A percentile compares a stretch with the other conserved stretches of the same genome.
phyloP scores from a whole-genome alignment of 345 rosid genomes.

The Eucalyptus polyanthemos region DNA sequence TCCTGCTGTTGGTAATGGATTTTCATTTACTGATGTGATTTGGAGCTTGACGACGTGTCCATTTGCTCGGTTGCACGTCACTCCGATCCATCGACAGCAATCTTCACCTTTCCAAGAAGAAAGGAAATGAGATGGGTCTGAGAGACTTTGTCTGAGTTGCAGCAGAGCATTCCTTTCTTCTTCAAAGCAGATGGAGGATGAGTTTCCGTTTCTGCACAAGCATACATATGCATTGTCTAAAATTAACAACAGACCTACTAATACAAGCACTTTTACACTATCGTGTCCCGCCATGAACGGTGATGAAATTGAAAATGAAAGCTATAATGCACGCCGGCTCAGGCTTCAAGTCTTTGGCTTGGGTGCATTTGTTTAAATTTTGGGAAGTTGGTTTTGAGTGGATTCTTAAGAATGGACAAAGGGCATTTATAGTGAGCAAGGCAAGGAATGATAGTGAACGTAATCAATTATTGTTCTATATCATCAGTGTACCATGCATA shows the following conservation, averaged over 20 bases:
- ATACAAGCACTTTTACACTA: neutral
- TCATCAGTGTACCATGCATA: accelerated
- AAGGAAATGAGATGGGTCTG: neutral
- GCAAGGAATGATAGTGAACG: neutral
- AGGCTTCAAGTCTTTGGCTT: neutral
- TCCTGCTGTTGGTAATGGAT: accelerated
- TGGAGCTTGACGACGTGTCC: neutral
- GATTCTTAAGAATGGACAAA: neutral
- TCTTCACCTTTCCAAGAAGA: neutral
- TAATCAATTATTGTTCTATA: neutral
- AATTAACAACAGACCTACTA: neutral
- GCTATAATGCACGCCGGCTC: accelerated
- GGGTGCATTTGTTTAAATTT: neutral
- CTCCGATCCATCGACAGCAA: neutral
- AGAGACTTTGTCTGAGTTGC: neutral
- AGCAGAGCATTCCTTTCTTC: neutral
- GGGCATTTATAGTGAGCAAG: neutral
- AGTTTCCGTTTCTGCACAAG: neutral
- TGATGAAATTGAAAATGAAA: neutral
- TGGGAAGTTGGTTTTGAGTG: neutral
- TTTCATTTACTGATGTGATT: accelerated
- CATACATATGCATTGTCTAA: neutral
- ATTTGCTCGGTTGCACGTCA: neutral
- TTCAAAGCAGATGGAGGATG: neutral
- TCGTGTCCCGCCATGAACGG: neutral